These are phyloP conservation scores for Termitomyces sp. DNA, from an alignment of 768 basidiomycete species.

Conservation along the genomic window DNA sequence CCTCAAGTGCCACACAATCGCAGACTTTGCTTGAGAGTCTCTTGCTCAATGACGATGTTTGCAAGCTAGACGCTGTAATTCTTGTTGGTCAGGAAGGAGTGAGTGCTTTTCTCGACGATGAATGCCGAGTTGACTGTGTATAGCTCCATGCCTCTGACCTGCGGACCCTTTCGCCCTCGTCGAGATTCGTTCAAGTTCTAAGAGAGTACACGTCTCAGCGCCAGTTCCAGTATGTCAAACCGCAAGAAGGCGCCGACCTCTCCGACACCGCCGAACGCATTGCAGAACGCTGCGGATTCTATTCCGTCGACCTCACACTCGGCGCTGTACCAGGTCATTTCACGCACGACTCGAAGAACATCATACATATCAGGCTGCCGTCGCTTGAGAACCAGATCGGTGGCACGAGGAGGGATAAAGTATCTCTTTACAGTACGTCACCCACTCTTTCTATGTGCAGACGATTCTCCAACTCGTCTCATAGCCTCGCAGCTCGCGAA, in stretches of 20 bases:
- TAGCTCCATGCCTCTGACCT: constrained; percentile 74
- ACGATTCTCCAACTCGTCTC: not conserved
- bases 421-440: constrained; percentile 51
- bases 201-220: constrained; percentile 46
- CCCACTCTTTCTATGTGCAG: not conserved
- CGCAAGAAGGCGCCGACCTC: constrained; percentile 19
- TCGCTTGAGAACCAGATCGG: constrained; percentile 33
- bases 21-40: constrained; percentile 39
- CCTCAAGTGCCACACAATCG: constrained; percentile 24
- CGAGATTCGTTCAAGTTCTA: constrained; percentile 42
- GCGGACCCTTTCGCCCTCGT: constrained; percentile 48
- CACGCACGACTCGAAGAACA: constrained; percentile 40
- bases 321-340: constrained; percentile 26
- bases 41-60: constrained; percentile 40
- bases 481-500: constrained; percentile 40
- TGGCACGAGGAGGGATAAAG: constrained; percentile 37
- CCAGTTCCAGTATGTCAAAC: constrained; percentile 58
- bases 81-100: constrained; percentile 73
- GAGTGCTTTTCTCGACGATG: constrained; percentile 19
- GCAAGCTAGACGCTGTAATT: constrained; percentile 61
- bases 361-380: constrained; percentile 55
- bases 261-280: constrained; percentile 37
- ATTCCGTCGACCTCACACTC: constrained; percentile 35
- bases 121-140: not conserved
- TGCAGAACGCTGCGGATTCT: constrained; percentile 48